Conservation (phyloP, 1,284 basidiomycete genomes). For the Tilletia horrida region DNA sequence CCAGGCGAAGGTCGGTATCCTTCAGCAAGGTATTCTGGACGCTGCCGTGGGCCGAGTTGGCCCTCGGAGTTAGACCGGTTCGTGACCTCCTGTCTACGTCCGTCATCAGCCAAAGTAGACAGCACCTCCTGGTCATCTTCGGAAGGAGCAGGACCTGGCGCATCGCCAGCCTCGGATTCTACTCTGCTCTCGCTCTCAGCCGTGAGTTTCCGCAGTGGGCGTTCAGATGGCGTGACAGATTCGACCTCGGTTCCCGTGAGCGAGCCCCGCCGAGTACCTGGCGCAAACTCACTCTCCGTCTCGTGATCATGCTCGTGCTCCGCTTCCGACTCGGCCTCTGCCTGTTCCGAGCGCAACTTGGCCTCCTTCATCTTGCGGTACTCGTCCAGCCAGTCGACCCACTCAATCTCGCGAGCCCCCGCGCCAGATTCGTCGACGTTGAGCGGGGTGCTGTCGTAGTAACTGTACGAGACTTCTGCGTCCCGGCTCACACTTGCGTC, state of each 20-base stretch:
- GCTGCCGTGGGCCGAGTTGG: not conserved
- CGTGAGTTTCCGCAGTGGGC: too few relatives aligned
- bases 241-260: not conserved
- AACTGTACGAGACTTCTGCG: not conserved
- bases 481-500: not conserved
- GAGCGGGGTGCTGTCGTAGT: not conserved
- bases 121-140: too few relatives aligned
- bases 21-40: not conserved
- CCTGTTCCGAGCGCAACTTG: slow-evolving; percentile 58
- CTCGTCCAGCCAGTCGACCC: slow-evolving; percentile 64
- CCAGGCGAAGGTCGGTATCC: not conserved
- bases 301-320: slow-evolving; percentile 23
- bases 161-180: too few relatives aligned
- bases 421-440: slow-evolving; percentile 21
- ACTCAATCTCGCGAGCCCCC: slow-evolving; percentile 58
- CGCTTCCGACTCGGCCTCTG: slow-evolving; percentile 28
- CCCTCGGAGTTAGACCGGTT: not conserved
- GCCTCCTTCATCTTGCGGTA: slow-evolving; percentile 62
- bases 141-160: too few relatives aligned
- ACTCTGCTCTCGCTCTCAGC: too few relatives aligned
- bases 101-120: too few relatives aligned
- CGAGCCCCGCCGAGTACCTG: not conserved
- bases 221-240: not conserved
- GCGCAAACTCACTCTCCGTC: not conserved
- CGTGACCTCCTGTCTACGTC: not conserved